These are phyloP conservation scores for Penicillium sp. DNA, from an alignment of 2,329 filamentous ascomycete species.

Conservation along the genomic window DNA sequence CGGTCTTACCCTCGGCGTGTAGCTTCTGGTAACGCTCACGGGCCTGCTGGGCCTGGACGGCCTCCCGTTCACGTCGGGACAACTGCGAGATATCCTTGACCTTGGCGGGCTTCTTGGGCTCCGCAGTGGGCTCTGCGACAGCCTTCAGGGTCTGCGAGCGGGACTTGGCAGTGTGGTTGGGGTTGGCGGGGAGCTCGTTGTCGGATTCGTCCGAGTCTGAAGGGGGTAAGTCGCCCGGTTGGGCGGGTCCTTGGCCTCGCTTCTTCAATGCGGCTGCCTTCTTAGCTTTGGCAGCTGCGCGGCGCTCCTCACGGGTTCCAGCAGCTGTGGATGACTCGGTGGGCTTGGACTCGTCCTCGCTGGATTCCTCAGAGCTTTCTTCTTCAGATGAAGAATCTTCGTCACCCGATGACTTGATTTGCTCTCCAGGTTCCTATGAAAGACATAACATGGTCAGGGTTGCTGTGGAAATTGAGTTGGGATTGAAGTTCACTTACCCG, in stretches of 20 bases:
- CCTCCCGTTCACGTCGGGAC: conserved; percentile 69
- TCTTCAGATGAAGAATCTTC: conserved; percentile 49
- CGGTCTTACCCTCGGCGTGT: conserved; percentile 93
- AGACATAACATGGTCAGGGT: background rate
- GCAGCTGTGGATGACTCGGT: conserved; percentile 43
- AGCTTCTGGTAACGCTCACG: conserved; percentile 89
- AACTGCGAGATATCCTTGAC: conserved; percentile 54
- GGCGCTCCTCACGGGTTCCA: conserved; percentile 82
- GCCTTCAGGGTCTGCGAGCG: conserved; percentile 68
- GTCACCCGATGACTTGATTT: conserved; percentile 45
- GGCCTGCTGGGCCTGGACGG: conserved; percentile 79
- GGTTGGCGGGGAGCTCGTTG: conserved; percentile 67
- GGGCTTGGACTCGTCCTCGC: conserved; percentile 46
- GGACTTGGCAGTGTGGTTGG: conserved; percentile 72
- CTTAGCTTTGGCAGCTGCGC: conserved; percentile 80
- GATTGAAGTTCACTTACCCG: conserved; percentile 51
- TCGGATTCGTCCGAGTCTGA: conserved; percentile 57
- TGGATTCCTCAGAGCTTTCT: conserved; percentile 50
- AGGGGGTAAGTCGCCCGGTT: conserved; percentile 82
- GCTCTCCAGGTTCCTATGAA: conserved; percentile 37
- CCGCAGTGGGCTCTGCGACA: conserved; percentile 56
- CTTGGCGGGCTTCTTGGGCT: conserved; percentile 40
- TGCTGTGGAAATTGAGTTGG: conserved; percentile 1
- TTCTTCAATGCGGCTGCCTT: conserved; percentile 84
- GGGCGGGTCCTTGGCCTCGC: conserved; percentile 67